A percentile compares a stretch with the other conserved stretches of the same genome.
Evolutionary conservation across 306 rosid genomes (phyloP).

Genomic region (Vigna mungo): DNA sequence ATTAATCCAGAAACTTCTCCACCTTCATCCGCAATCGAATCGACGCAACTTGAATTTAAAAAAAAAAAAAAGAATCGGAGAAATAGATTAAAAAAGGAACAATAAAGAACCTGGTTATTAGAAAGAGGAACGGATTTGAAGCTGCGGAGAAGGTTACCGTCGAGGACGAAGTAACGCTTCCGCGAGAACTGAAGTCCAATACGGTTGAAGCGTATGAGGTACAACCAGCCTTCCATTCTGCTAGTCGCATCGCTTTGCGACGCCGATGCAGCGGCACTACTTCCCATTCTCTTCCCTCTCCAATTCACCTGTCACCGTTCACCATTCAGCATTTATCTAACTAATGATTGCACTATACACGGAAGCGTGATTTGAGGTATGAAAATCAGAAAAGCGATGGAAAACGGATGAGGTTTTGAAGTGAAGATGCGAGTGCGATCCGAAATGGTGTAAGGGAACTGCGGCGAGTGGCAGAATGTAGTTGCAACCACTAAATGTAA

Average conservation of each 20-base stretch:
- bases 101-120: constrained; percentile 61
- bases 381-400: neutral
- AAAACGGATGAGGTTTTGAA: neutral
- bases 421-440: neutral
- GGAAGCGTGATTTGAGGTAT: neutral
- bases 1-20: constrained; percentile 8
- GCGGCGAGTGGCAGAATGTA: neutral
- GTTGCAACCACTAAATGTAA: constrained; percentile 7
- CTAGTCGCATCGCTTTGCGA: constrained; percentile 7
- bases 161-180: constrained; percentile 78
- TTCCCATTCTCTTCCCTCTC: constrained; percentile 27
- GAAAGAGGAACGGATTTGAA: constrained; percentile 77
- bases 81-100: neutral
- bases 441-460: neutral
- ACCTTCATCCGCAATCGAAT: neutral
- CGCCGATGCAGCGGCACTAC: neutral
- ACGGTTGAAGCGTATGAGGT: constrained; percentile 74
- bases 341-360: neutral
- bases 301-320: constrained; percentile 29
- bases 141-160: constrained; percentile 67
- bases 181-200: constrained; percentile 76
- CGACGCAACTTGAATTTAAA: neutral
- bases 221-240: constrained; percentile 82
- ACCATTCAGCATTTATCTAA: neutral
- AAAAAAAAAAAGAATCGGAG: neutral